phyloP scores from a whole-genome alignment of 345 rosid genomes.

The Eucalyptus victrix region DNA sequence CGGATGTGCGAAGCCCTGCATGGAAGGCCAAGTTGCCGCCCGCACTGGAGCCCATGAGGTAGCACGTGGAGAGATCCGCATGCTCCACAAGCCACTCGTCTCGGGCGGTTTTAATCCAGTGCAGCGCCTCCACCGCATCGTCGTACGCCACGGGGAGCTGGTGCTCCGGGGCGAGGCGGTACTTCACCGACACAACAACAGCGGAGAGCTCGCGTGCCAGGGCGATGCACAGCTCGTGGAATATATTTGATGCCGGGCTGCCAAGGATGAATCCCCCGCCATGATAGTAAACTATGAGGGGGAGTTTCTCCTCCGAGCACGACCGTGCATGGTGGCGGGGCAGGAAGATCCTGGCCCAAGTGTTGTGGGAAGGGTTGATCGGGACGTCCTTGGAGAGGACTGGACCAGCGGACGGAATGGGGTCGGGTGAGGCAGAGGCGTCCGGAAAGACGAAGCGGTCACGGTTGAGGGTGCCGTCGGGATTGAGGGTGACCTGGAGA shows the following conservation, averaged over 20 bases:
- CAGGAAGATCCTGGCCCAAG: background rate
- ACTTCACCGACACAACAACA: background rate
- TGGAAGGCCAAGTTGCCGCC: slow-evolving; percentile 51
- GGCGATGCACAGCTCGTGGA: background rate
- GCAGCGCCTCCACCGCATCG: slow-evolving; percentile 3
- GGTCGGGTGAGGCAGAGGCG: background rate
- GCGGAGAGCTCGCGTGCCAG: background rate
- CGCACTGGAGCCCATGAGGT: slow-evolving; percentile 43
- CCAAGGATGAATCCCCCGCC: background rate
- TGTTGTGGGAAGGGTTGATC: background rate
- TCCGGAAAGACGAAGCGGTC: background rate
- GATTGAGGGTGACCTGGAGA: slow-evolving; percentile 13
- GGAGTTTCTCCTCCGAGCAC: background rate
- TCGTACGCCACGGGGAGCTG: background rate
- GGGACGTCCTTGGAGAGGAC: background rate
- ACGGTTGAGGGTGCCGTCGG: slow-evolving; percentile 10
- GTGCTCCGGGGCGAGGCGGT: slow-evolving; percentile 1
- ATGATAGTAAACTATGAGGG: background rate
- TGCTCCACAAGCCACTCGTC: slow-evolving; percentile 24
- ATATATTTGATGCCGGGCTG: background rate
- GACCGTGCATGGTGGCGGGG: background rate
- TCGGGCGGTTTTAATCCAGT: slow-evolving; percentile 8
- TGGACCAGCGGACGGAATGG: background rate
- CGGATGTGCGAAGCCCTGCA: slow-evolving; percentile 12
- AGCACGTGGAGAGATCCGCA: slow-evolving; percentile 26